These are phyloP conservation scores for Sporothrix mexicana DNA, from an alignment of 2,329 filamentous ascomycete genomes.

Conservation along the genomic window DNA sequence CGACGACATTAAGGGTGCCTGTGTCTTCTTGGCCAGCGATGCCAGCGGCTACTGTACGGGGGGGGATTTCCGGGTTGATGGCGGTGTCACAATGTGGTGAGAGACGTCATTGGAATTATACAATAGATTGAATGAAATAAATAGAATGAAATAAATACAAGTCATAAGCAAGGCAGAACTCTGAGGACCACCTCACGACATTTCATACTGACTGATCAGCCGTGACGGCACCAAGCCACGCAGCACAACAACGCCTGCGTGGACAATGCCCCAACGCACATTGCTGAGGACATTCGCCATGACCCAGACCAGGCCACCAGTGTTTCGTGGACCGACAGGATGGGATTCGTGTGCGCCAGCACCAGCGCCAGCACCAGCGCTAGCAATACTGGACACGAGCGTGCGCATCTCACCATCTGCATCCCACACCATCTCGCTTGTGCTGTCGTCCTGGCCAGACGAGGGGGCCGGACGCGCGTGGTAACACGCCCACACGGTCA, in stretches of 20 bases:
- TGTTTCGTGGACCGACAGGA: neutral
- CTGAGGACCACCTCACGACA: neutral
- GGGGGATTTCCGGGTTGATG: slow-evolving; percentile 35
- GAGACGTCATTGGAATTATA: neutral
- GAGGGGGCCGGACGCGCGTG: slow-evolving; percentile 29
- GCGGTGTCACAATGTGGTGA: slow-evolving; percentile 37
- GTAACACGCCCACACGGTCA: slow-evolving; percentile 37
- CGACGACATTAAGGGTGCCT: slow-evolving; percentile 65
- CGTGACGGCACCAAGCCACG: slow-evolving; percentile 34
- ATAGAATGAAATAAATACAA: neutral
- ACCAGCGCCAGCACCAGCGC: too few species aligned
- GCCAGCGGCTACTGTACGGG: slow-evolving; percentile 53
- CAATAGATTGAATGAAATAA: neutral
- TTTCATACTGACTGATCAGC: slow-evolving; percentile 36
- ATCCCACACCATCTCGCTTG: slow-evolving; percentile 37
- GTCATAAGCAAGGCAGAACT: neutral
- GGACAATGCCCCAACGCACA: slow-evolving; percentile 38
- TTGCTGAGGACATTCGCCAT: slow-evolving; percentile 36
- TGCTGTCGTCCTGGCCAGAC: slow-evolving; percentile 24
- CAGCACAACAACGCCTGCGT: slow-evolving; percentile 35
- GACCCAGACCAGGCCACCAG: slow-evolving; percentile 35
- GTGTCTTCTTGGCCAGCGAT: slow-evolving; percentile 65
- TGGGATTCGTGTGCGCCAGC: neutral
- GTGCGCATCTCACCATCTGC: slow-evolving; percentile 32
- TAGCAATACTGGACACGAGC: slow-evolving; percentile 30